These are phyloP conservation scores for Craterostigma plantagineum DNA, from an alignment of 257 asterid species.

Conservation along the genomic window DNA sequence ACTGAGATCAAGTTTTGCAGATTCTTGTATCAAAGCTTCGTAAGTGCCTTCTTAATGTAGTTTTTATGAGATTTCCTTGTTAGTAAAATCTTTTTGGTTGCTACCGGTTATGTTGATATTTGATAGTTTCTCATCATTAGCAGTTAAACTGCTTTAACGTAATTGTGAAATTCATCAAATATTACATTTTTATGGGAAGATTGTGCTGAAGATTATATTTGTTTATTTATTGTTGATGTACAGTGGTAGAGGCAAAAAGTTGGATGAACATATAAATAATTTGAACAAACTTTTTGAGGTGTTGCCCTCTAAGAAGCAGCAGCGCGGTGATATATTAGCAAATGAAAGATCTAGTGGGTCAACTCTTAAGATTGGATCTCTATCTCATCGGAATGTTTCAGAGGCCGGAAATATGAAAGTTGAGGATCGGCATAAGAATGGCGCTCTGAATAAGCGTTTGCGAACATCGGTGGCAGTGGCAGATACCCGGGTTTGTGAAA, in stretches of 20 bases:
- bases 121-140: background rate
- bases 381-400: constrained; percentile 46
- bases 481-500: constrained; percentile 73
- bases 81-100: too few species aligned
- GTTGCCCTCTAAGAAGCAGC: constrained; percentile 46
- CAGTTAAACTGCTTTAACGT: background rate
- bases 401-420: constrained; percentile 36
- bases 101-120: too few species aligned
- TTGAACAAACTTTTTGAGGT: constrained; percentile 41
- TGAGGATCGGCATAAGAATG: constrained; percentile 77
- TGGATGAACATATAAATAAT: constrained; percentile 58
- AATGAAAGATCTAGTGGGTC: constrained; percentile 65
- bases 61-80: background rate
- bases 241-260: constrained; percentile 68
- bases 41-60: constrained; percentile 10
- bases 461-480: constrained; percentile 47
- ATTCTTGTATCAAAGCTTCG: constrained; percentile 62
- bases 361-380: constrained; percentile 55
- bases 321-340: constrained; percentile 39
- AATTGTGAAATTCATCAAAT: background rate
- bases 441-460: constrained; percentile 54
- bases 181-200: background rate
- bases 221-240: constrained; percentile 14
- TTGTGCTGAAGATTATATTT: background rate
- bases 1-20: constrained; percentile 38